Base-by-base conservation (phyloP, 1,284 basidiomycete species). In the Phylloboletellus chloephorus region DNA sequence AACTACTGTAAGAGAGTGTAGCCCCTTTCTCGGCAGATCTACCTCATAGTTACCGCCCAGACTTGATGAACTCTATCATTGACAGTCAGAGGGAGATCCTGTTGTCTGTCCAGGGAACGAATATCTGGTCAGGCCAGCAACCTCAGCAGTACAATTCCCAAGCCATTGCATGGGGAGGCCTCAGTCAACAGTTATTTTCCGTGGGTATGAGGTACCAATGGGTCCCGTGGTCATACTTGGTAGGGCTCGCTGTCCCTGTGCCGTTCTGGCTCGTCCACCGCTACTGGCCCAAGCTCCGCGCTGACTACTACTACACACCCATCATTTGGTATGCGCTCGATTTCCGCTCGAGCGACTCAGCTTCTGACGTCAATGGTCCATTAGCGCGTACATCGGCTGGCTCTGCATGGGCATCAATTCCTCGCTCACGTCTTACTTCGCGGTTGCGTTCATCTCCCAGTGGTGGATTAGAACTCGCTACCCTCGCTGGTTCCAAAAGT, bases 111-210 rank as follows among this genome's bases (percentile, higher is more conserved):
- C 29, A 60, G 39, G 80, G 80, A 10, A 79, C 74, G 6, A 76
- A 76, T 44, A 65, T 82, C 39, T 82, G 81, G 80, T 76, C 73
- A 20, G 76, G 77, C 0, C 71, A 74, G 47, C 72, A 74, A 44
- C 68, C 72, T 1, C 78, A 79, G 48, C 64, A 67, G 37, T 74
- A 72, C 54, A 83, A 86, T 54, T 78, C 73, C 15, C 71, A 76
- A 32, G 79, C 82, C 0, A 67, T 85, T 19, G 73, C 76, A 56
- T 83, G 49, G 81, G 82, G 82, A 63, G 78, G 77, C 3, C 67
- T 85, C 3, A 72, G 75, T 17, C 71, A 74, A 43, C 50, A 74
- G 40, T 57, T 84, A 13, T 84, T 80, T 50, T 67, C 77, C 1
- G 60, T 64, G 5, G 64, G 69, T n/a, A 67, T 68, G 21, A 67